phyloP scores from a whole-genome alignment of 73 alveolate species.

The Uronychia binucleata region DNA sequence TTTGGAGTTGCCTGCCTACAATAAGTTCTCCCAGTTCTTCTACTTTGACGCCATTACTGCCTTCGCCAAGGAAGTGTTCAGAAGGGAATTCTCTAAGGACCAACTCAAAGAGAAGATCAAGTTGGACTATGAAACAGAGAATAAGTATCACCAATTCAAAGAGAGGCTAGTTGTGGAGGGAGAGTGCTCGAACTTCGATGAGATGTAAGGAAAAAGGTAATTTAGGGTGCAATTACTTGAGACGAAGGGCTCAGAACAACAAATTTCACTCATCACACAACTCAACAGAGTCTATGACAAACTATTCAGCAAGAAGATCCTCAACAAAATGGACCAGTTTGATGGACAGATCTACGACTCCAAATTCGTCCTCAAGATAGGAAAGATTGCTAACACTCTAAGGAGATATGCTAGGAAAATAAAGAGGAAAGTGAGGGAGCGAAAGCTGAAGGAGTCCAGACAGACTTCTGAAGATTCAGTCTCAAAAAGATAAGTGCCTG shows the following conservation, averaged over 20 bases:
- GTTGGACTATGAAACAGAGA: not conserved
- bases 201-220: not conserved
- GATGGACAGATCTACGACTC: not conserved
- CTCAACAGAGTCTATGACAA: not conserved
- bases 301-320: not conserved
- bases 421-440: not conserved
- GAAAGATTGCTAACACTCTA: not conserved
- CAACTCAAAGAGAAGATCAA: not conserved
- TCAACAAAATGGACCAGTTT: not conserved
- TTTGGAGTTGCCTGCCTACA: constrained; percentile 41
- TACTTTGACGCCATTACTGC: not conserved
- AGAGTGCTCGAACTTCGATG: not conserved
- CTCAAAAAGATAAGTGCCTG: not conserved
- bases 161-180: not conserved
- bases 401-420: not conserved
- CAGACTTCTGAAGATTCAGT: not conserved
- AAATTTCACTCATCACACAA: not conserved
- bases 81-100: not conserved
- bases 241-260: not conserved
- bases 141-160: not conserved
- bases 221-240: not conserved
- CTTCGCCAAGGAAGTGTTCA: not conserved
- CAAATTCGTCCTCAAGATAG: not conserved
- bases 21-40: not conserved
- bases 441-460: not conserved